Base-by-base conservation (phyloP, 2,329 filamentous ascomycete species). In the Fusarium sp. region DNA sequence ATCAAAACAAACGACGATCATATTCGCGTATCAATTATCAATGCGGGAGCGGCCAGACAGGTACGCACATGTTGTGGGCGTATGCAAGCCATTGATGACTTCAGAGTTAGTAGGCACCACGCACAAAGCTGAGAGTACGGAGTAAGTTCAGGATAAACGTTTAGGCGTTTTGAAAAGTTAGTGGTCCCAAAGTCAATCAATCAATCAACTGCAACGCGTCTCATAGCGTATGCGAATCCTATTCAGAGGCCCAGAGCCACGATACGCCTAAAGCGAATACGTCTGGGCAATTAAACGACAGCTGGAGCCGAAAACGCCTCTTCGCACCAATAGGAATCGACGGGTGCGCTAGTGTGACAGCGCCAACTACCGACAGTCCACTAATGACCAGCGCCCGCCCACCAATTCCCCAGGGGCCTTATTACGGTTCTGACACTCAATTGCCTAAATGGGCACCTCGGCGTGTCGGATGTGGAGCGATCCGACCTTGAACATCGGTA, bases 381-480 rank as follows among this genome's bases (percentile, higher is more conserved):
- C 70, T 72, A 52, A 65, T 29, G 27, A 21, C 37, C 45, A 54
- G 57, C 51, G 35, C 19, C 45, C 33, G 25, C 44, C 52, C 57
- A 51, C 57, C 57, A 61, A 37, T 18, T 49, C 21, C 33, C 29
- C 63, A 44, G 66, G 60, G 68, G 27, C 25, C 21, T 31, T 55
- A 55, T 51, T 39, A 68, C 19, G 27, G 45, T 61, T 38, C 61
- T 63, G 45, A 61, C 45, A 61, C 29, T 31, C 23, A 58, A 37
- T 68, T 71, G n/a, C 67, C 67, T 27, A 31, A 61, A 58, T 27
- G n/a, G 60, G 69, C 9, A 66, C 54, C 44, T 41, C 41, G 33
- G 29, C 27, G 12, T 29, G 37, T 45, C 49, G 64, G 64, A 67
- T 62, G 56, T 48, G 37, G n/a, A 48, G 45, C 54, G 58, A 69